Conservation (phyloP, 768 basidiomycete genomes). For the Boletus vermiculosoides region DNA sequence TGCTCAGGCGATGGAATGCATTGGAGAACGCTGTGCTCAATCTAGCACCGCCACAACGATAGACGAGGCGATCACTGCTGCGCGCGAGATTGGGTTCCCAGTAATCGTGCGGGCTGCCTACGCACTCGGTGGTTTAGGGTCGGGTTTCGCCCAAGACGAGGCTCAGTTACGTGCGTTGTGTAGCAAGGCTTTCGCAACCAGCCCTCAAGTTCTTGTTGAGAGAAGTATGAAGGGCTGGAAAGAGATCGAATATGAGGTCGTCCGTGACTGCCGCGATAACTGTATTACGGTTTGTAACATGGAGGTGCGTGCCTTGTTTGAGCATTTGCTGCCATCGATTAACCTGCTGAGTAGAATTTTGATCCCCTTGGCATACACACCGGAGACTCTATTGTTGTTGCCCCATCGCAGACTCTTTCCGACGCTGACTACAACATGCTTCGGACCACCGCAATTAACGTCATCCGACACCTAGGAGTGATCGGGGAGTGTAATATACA, state of each 20-base stretch:
- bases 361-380: conserved; percentile 98
- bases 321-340: background rate
- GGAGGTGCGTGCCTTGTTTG: conserved; percentile 68
- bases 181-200: conserved; percentile 94
- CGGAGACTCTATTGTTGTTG: conserved; percentile 97
- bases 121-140: conserved; percentile 92
- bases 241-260: conserved; percentile 99
- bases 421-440: conserved; percentile 99
- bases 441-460: conserved; percentile 95
- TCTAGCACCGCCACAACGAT: conserved; percentile 82
- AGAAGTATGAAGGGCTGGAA: conserved; percentile 99
- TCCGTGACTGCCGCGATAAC: conserved; percentile 95
- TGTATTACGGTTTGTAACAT: conserved; percentile 99
- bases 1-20: conserved; percentile 90
- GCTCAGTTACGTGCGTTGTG: conserved; percentile 86
- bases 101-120: conserved; percentile 97
- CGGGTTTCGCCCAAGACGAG: conserved; percentile 95
- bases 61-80: conserved; percentile 83
- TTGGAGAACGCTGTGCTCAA: conserved; percentile 93
- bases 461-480: conserved; percentile 97
- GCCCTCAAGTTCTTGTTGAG: conserved; percentile 98
- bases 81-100: conserved; percentile 84
- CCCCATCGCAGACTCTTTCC: conserved; percentile 97
- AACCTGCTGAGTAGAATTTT: conserved; percentile 70
- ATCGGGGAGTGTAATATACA: conserved; percentile 99